These are phyloP conservation scores for Coniella vitis DNA, from an alignment of 2,329 filamentous ascomycete species.

Conservation along the genomic window DNA sequence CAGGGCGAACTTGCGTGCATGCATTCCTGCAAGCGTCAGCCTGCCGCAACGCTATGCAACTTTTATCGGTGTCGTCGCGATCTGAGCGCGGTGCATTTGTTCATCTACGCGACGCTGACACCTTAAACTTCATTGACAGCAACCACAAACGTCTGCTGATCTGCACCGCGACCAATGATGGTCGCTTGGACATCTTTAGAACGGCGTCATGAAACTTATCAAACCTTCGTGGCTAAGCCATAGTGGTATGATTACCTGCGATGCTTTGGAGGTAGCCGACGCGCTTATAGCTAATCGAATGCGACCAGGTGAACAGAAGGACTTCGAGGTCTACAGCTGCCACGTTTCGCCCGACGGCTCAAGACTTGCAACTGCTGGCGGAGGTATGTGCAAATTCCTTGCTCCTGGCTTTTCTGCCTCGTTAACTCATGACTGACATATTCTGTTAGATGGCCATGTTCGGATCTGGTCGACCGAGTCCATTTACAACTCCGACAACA, in stretches of 20 bases:
- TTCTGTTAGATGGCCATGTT: constrained; percentile 73
- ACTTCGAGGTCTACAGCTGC: constrained; percentile 97
- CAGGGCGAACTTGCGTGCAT: too few species aligned
- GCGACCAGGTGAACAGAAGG: constrained; percentile 80
- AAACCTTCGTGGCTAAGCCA: constrained; percentile 96
- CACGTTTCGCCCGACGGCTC: constrained; percentile 93
- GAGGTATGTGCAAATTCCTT: constrained; percentile 50
- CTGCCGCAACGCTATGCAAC: constrained; percentile 5
- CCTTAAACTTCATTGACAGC: neutral
- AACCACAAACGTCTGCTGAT: neutral
- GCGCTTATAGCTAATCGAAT: constrained; percentile 19
- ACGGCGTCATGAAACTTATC: constrained; percentile 62
- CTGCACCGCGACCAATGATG: constrained; percentile 8
- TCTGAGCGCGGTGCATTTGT: constrained; percentile 10
- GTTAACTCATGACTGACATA: neutral
- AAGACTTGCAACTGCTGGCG: constrained; percentile 86
- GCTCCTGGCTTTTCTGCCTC: neutral
- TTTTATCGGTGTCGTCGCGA: constrained; percentile 1
- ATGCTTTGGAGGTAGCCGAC: neutral
- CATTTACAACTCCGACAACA: constrained; percentile 72
- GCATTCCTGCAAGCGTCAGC: neutral
- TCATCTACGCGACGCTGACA: constrained; percentile 12
- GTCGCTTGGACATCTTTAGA: constrained; percentile 7
- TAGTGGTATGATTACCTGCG: constrained; percentile 55
- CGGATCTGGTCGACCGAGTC: constrained; percentile 97